Base-by-base conservation (phyloP, 768 basidiomycete species). In the Filobasidium wieringae region DNA sequence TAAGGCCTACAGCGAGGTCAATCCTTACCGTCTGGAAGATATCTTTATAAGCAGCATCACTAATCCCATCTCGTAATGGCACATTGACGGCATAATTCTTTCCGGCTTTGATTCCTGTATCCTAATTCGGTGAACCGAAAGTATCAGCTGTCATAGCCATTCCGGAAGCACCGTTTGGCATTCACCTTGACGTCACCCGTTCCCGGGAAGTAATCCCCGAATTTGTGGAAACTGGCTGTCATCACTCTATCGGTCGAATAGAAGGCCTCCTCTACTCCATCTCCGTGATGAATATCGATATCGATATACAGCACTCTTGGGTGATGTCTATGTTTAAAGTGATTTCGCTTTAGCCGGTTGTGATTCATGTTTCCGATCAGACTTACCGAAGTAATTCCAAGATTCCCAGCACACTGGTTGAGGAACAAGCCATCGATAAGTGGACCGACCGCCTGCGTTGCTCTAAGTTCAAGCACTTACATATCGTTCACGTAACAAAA, bases 241-340 rank as follows among this genome's bases (percentile, higher is more conserved):
- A 96, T 91, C 66, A 97, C 95, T 51, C 95, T 80, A 72, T 97
- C 88, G 3, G 89, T 93, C 33, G 88, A 92, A 72, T 95, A 96
- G 77, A 97, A 96, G 2, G 93, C 95, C 70, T 97, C 95, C 67
- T 99, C 95, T 32, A 97, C 95, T 14, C 93, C 93, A 70, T 97
- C 95, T 17, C 95, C 93, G 72, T 99, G 95, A 71, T 97, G 95
- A 51, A 90, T 90, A 74, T 97, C 95, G 59, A 97, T 91, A 75
- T 99, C 93, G 73, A 99, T 85, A 71, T 99, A 97, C 30, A 99
- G 77, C 15, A 99, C 93, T 53, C 95, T 84, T 2, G 87, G 66
- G 58, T 78, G 77, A 57, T 71, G 71, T 22, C 73, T 74, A 4
- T n/a, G n/a, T n/a, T n/a, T n/a, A n/a, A n/a, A n/a, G n/a, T n/a